phyloP scores from a whole-genome alignment of 75 land plant species.

The Selaginella moellendorffii region DNA sequence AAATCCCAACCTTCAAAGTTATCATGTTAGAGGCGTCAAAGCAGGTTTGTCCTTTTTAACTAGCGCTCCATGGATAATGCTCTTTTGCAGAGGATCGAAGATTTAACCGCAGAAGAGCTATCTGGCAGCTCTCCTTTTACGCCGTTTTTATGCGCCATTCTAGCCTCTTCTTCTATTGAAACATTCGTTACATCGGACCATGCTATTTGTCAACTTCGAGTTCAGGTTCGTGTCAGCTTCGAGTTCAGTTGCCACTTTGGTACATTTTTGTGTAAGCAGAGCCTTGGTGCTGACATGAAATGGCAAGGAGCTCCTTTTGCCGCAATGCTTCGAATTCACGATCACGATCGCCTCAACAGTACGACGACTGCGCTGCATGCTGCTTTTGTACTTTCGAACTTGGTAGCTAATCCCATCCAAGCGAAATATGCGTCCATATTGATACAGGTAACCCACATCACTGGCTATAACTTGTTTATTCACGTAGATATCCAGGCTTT shows the following conservation, averaged over 20 bases:
- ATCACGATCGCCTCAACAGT: slow-evolving; percentile 18
- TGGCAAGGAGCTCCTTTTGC: slow-evolving; percentile 78
- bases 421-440: slow-evolving; percentile 53
- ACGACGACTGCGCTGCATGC: slow-evolving; percentile 35
- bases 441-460: slow-evolving; percentile 89
- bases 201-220: slow-evolving; percentile 30
- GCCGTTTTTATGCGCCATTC: slow-evolving; percentile 40
- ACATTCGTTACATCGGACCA: slow-evolving; percentile 31
- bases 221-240: slow-evolving; percentile 53
- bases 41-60: slow-evolving; percentile 31
- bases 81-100: slow-evolving; percentile 13
- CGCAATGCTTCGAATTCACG: slow-evolving; percentile 51
- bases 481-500: too few species aligned
- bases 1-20: slow-evolving; percentile 31
- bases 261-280: slow-evolving; percentile 24
- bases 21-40: slow-evolving; percentile 40
- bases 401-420: slow-evolving; percentile 42
- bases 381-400: slow-evolving; percentile 32
- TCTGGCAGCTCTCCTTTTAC: slow-evolving; percentile 10
- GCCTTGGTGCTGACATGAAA: slow-evolving; percentile 58
- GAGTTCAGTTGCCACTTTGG: too few species aligned
- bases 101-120: slow-evolving; percentile 9
- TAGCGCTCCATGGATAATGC: neutral
- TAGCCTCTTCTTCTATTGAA: slow-evolving; percentile 33
- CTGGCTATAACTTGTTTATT: too few species aligned